Evolutionary conservation across 2,329 filamentous ascomycete genomes (phyloP), one percentile per base, ranked within the genome.

Genomic region (Teratosphaeria zuluensis): DNA sequence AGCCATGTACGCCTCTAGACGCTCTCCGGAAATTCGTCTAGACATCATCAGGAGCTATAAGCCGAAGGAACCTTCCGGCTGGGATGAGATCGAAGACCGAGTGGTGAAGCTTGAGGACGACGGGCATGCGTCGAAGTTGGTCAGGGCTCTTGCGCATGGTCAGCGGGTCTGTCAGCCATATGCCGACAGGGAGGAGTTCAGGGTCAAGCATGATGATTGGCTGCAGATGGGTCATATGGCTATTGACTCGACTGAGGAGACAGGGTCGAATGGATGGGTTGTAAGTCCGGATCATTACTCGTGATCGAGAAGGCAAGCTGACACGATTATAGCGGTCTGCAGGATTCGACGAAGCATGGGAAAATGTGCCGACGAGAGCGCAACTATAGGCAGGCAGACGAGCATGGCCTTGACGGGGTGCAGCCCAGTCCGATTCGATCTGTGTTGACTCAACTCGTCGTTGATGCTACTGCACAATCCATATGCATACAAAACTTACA

Each of bases 91-190:
- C 52, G 76, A 80, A 61, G 68, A 73, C 61, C 76, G 70, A 56
- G 80, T 74, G 55, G 79, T 79, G 57, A 64, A 66, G 38, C 69
- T 77, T 24, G 68, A 79, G 0, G 92, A 96, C 64, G 91, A 96
- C 72, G 91, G 92, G 0, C 92, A 97, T 73, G 79, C 84, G 9
- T 79, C 85, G 57, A 96, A 96, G 73, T 74, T 95, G 4, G 78
- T 86, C 7, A 78, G 91, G 33, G 86, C 89, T 1, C 72, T 94
- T 19, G 81, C 81, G 3, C 74, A 90, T 65, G 89, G 84, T 1
- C 78, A 86, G 69, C 69, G 77, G 33, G 67, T 80, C 1, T 81
- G 79, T 56, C 66, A 69, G 63, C 70, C 71, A 48, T 87, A 71
- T 61, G 75, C 78, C 59, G 70, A 76, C 28, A 75, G 70, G 58